phyloP scores from a whole-genome alignment of 192 early-diverging fungal genomes.

The Entomortierella lignicola region DNA sequence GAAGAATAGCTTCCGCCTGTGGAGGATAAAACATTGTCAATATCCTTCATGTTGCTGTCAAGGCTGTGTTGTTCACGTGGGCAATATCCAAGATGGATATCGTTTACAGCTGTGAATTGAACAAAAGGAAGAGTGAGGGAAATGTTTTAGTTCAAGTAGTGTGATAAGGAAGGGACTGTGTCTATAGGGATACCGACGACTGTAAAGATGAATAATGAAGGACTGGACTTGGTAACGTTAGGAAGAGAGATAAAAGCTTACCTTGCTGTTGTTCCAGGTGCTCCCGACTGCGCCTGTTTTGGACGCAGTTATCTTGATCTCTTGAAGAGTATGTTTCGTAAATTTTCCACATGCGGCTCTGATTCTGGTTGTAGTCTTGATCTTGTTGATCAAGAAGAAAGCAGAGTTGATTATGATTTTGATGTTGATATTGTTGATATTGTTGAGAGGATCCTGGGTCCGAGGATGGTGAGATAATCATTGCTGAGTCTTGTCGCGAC shows the following conservation, averaged over 20 bases:
- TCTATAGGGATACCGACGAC: background rate
- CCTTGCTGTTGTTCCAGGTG: background rate
- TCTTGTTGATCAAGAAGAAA: slow-evolving; percentile 3
- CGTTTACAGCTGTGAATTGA: background rate
- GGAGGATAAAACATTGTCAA: background rate
- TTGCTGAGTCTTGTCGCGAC: background rate
- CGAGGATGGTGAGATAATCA: background rate
- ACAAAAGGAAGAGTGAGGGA: slow-evolving; percentile 1
- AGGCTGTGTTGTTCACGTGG: slow-evolving; percentile 1
- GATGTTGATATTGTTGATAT: background rate
- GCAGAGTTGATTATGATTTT: background rate
- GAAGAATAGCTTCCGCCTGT: background rate
- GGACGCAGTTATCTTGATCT: background rate
- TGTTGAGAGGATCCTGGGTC: background rate
- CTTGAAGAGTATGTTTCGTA: background rate
- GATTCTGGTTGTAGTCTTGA: slow-evolving; percentile 2
- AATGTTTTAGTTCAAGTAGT: slow-evolving; percentile 7
- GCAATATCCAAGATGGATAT: slow-evolving; percentile 7
- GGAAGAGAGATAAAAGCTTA: background rate
- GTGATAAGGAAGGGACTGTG: background rate
- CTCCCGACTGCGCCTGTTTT: background rate
- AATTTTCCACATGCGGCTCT: background rate
- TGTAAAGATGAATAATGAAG: background rate
- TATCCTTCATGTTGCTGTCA: background rate
- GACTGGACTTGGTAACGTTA: too few relatives aligned